Base-by-base conservation (phyloP, 2,329 filamentous ascomycete genomes). In the Didymella exigua region DNA sequence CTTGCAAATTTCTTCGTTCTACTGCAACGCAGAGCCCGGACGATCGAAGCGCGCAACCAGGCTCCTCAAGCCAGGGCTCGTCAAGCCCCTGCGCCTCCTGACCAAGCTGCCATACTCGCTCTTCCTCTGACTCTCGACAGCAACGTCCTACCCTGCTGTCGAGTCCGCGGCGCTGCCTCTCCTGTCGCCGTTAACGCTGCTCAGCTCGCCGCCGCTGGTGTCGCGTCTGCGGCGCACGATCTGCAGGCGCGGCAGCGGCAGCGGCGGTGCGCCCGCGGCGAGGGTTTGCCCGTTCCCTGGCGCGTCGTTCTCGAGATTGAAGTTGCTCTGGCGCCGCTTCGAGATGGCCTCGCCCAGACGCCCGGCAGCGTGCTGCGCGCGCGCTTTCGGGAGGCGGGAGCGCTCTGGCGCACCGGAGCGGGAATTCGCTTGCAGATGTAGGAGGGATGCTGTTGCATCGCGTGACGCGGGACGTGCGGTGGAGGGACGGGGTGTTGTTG, bases 121-220 rank as follows among this genome's bases (percentile, higher is more conserved):
- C 14, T 37, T 42, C 24, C 36, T n/a, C 10, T 47, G 18, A 9
- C 4, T 16, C 29, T 31, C 27, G 10, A 3, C 46, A 47, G 46
- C 34, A 24, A 19, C 26, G 1, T 64, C 58, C 51, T 58, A 58
- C 19, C 55, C 37, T 18, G 42, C 46, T 11, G 47, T 54, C 37
- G 58, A 58, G 36, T 56, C 60, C 45, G 37, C 29, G 42, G 31
- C 14, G 16, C 41, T 14, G 9, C 46, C 23, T 26, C 50, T 10
- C n/a, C 40, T 7, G 34, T 49, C 76, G 59, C 19, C 36, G 18
- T 38, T 38, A 5, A 16, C 36, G 13, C 19, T 62, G 31, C 55
- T 65, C 60, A 74, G 61, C 44, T 74, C 71, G 3, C 71, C 71
- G 0, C 71, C 72, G 49, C 67, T 71, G 2, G 71, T 74, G 44